Conservation (phyloP, 805 yeast genomes). For the Candida nonsorbophila region DNA sequence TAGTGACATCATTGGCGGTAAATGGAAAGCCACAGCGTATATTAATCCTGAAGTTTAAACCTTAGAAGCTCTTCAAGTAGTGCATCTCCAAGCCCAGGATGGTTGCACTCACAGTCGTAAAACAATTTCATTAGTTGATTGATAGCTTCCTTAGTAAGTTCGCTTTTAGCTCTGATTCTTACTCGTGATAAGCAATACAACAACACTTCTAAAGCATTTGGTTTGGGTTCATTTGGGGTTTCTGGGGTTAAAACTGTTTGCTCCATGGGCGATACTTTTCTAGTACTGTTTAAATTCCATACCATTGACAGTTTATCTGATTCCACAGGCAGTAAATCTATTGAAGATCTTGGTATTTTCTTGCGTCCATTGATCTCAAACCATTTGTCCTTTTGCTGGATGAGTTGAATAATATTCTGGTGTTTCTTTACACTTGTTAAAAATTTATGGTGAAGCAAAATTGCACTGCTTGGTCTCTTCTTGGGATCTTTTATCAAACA, state of each 20-base stretch:
- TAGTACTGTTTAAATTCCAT: constrained; percentile 11
- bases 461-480: constrained; percentile 56
- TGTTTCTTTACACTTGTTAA: constrained; percentile 32
- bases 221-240: no score
- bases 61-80: constrained; percentile 54
- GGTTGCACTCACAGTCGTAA: constrained; percentile 40
- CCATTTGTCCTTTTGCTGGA: constrained; percentile 36
- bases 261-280: constrained; percentile 8
- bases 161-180: constrained; percentile 46
- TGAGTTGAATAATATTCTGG: constrained; percentile 25
- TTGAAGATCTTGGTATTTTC: constrained; percentile 10
- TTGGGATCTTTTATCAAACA: constrained; percentile 68
- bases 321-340: constrained; percentile 3
- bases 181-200: constrained; percentile 44
- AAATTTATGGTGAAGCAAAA: constrained; percentile 51
- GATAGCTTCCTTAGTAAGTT: constrained; percentile 43
- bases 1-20: no score
- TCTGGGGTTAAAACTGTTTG: no score
- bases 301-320: constrained; percentile 3
- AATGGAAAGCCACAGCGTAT: no score
- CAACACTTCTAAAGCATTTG: constrained; percentile 19
- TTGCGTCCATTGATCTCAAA: constrained; percentile 14
- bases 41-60: no score
- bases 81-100: constrained; percentile 65
- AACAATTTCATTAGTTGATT: constrained; percentile 36